Base-by-base conservation (phyloP, 1,284 basidiomycete species). In the Golubevia pallescens region DNA sequence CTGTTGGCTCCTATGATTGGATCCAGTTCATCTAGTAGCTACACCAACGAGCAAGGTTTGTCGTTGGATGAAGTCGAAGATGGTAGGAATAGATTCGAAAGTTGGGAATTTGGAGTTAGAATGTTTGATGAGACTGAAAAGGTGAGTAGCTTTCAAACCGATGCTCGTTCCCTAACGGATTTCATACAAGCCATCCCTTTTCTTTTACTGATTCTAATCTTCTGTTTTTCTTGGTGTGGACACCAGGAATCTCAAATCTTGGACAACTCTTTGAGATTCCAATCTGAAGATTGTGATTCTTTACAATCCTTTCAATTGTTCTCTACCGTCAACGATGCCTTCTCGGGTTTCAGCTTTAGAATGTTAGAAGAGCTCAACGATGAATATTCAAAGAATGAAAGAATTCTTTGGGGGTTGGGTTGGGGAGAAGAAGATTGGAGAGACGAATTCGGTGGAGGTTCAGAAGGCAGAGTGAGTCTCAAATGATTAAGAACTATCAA, bases 211-310 rank as follows among this genome's bases (percentile, higher is more conserved):
- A 48, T 16, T 13, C 10, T 13, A 48, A 48, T 16, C 42, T 48
- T 16, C 42, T 48, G 13, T 48, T 4, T 38, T 38, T 38, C n/a
- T n/a, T n/a, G n/a, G n/a, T n/a, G n/a, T n/a, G n/a, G n/a, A n/a
- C n/a, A n/a, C 34, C 34, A 38, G 34, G 34, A 38, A 38, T 4
- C 34, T 38, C 34, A 38, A 38, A 38, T 38, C 34, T 10, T 38
- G 10, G 34, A 38, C 34, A 38, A 38, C 10, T 38, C 34, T 10
- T 38, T 38, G 10, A 73, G 81, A 57, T 84, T 75, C 76, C 74
- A 80, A 34, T 71, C 77, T 0, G 81, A 84, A 58, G 78, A 80
- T 57, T 74, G 74, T 21, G 80, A 82, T 54, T 64, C 72, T 4
- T 68, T 82, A 20, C 34, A 38, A 38, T 74, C 74, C 6, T 77